Conservation (phyloP, 768 basidiomycete genomes). For the Infundibulicybe gibba region DNA sequence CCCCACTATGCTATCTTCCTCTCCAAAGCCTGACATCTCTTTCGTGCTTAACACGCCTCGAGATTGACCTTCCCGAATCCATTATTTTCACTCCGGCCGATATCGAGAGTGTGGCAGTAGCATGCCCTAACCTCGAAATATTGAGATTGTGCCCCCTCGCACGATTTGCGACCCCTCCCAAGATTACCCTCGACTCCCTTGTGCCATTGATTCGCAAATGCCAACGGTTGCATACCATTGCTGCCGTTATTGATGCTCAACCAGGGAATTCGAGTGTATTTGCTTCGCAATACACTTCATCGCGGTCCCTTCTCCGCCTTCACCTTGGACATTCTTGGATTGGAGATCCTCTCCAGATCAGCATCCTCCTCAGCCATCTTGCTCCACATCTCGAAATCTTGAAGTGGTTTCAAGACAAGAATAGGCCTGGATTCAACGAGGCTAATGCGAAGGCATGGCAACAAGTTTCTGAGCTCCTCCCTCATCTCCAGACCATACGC, state of each 20-base stretch:
- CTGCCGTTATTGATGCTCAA: conserved; percentile 59
- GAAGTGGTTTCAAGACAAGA: conserved; percentile 79
- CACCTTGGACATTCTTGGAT: conserved; percentile 77
- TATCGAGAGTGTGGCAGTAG: conserved; percentile 51
- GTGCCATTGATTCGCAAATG: conserved; percentile 56
- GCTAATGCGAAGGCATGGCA: conserved; percentile 69
- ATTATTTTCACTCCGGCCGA: conserved; percentile 61
- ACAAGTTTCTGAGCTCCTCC: conserved; percentile 61
- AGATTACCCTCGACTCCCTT: conserved; percentile 61
- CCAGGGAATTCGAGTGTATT: conserved; percentile 43
- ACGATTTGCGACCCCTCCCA: conserved; percentile 57
- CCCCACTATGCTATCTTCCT: conserved; percentile 55
- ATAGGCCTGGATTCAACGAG: conserved; percentile 66
- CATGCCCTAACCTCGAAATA: conserved; percentile 68
- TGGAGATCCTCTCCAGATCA: conserved; percentile 61
- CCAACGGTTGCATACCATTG: conserved; percentile 59
- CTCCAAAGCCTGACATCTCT: conserved; percentile 55
- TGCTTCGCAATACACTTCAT: conserved; percentile 45
- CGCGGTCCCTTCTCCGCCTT: conserved; percentile 63
- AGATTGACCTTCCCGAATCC: conserved; percentile 78
- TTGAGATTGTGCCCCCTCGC: conserved; percentile 65
- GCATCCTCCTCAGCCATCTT: conserved; percentile 74
- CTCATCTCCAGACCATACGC: conserved; percentile 69
- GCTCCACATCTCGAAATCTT: conserved; percentile 67
- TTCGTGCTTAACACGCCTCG: conserved; percentile 55